These are phyloP conservation scores for Emergomyces orientalis DNA, from an alignment of 2,329 filamentous ascomycete genomes.

Conservation along the genomic window DNA sequence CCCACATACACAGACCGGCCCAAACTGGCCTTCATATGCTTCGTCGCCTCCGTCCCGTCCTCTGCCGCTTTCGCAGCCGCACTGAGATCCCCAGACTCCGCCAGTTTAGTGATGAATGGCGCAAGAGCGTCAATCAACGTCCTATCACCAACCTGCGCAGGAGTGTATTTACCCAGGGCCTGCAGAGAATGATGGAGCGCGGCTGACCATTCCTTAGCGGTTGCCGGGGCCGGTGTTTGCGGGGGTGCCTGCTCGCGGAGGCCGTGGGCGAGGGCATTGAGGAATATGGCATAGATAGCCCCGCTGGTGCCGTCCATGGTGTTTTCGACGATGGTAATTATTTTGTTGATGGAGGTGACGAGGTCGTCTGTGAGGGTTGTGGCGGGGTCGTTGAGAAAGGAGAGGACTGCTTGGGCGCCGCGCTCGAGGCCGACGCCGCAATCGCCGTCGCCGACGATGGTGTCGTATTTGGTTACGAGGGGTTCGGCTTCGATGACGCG, in stretches of 20 bases:
- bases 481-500: conserved; percentile 55
- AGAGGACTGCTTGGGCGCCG: conserved; percentile 60
- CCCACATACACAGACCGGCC: conserved; percentile 78
- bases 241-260: conserved; percentile 45
- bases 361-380: conserved; percentile 46
- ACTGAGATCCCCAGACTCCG: conserved; percentile 54
- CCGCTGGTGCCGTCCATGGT: conserved; percentile 68
- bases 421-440: conserved; percentile 80
- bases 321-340: conserved; percentile 56
- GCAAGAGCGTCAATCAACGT: conserved; percentile 84
- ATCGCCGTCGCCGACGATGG: conserved; percentile 81
- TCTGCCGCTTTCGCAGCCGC: conserved; percentile 67
- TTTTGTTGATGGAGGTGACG: conserved; percentile 50
- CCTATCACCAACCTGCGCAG: conserved; percentile 77
- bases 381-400: conserved; percentile 32
- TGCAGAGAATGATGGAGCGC: conserved; percentile 64
- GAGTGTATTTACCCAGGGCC: conserved; percentile 72
- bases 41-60: conserved; percentile 71
- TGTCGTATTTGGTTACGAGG: conserved; percentile 60
- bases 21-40: conserved; percentile 82
- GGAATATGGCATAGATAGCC: conserved; percentile 78
- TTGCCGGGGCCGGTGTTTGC: conserved; percentile 38
- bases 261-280: conserved; percentile 72
- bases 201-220: conserved; percentile 49
- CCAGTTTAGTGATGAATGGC: conserved; percentile 71